These are phyloP conservation scores for Fusarium sacchari DNA, from an alignment of 2,329 filamentous ascomycete species.

Conservation along the genomic window DNA sequence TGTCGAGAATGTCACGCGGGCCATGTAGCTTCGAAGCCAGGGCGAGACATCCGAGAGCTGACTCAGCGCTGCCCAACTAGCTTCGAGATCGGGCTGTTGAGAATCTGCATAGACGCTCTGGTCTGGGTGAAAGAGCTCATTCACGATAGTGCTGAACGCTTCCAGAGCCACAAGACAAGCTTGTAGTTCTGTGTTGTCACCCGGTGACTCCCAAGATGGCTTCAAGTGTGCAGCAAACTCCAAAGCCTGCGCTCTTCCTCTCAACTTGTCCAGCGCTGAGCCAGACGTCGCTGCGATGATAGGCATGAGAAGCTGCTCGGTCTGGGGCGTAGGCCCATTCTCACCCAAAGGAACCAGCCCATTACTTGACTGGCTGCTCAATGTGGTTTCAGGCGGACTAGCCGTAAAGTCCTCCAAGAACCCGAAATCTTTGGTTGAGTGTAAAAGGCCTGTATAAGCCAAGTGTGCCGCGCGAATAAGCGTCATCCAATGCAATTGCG, in stretches of 20 bases:
- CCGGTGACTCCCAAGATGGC: not conserved
- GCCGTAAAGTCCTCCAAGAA: not conserved
- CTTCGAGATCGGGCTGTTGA: not conserved
- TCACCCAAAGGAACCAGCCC: not conserved
- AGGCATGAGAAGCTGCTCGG: slow-evolving; percentile 16
- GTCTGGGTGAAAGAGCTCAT: slow-evolving; percentile 1
- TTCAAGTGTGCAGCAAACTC: not conserved
- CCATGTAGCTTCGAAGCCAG: slow-evolving; percentile 31
- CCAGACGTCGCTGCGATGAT: slow-evolving; percentile 23
- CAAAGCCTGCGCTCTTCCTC: not conserved
- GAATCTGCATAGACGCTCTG: not conserved
- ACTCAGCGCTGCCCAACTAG: not conserved
- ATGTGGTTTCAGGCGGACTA: not conserved
- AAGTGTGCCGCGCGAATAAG: slow-evolving; percentile 32
- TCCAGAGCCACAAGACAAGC: slow-evolving; percentile 21
- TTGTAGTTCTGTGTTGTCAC: not conserved
- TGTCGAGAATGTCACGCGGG: slow-evolving; percentile 39
- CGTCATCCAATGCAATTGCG: slow-evolving; percentile 36
- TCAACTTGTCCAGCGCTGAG: slow-evolving; percentile 9
- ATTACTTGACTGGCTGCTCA: not conserved
- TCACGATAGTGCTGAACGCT: slow-evolving; percentile 15
- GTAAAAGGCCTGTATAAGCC: slow-evolving; percentile 24
- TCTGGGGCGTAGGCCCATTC: slow-evolving; percentile 11
- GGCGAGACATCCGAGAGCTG: slow-evolving; percentile 24
- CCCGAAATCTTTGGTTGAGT: not conserved